Evolutionary conservation across 192 early-diverging fungal species (phyloP).

Genomic region (Cladochytrium replicatum): DNA sequence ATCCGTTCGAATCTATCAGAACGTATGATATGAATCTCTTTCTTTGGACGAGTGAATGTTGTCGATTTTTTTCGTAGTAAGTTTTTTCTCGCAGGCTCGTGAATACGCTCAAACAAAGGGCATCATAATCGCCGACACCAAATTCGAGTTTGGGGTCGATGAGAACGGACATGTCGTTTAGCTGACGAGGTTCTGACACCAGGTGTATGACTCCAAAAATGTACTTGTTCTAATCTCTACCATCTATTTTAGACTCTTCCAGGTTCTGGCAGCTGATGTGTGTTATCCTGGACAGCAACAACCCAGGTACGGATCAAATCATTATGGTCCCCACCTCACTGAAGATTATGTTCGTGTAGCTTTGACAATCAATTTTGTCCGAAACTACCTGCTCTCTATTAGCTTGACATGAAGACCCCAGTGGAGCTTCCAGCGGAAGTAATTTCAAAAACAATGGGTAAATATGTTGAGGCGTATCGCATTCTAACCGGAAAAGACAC

Average conservation of each 20-base stretch:
- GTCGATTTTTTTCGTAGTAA: too few relatives aligned
- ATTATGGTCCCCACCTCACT: too few relatives aligned
- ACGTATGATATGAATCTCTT: too few relatives aligned
- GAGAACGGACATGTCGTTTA: constrained; percentile 66
- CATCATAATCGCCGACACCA: constrained; percentile 99
- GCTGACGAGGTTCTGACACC: constrained; percentile 97
- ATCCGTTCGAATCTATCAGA: constrained; percentile 72
- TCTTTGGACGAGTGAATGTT: too few relatives aligned
- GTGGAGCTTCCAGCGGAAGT: constrained; percentile 80
- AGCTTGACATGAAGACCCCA: constrained; percentile 73
- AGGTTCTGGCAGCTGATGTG: constrained; percentile 83
- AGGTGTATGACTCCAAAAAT: constrained; percentile 32
- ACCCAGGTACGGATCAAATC: constrained; percentile 30
- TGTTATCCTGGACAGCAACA: constrained; percentile 74
- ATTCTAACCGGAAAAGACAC: constrained; percentile 52
- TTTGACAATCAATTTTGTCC: constrained; percentile 97
- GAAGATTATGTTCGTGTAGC: too few relatives aligned
- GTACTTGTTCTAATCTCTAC: not conserved
- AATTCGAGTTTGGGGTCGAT: constrained; percentile 98
- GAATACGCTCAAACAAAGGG: constrained; percentile 73
- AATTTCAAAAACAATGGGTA: constrained; percentile 71
- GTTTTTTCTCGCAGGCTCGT: constrained; percentile 48
- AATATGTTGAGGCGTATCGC: constrained; percentile 85
- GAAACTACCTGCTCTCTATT: constrained; percentile 82
- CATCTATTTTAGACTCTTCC: constrained; percentile 68